Base-by-base conservation (phyloP, 1,284 basidiomycete genomes). In the Cryptococcus sp. region DNA sequence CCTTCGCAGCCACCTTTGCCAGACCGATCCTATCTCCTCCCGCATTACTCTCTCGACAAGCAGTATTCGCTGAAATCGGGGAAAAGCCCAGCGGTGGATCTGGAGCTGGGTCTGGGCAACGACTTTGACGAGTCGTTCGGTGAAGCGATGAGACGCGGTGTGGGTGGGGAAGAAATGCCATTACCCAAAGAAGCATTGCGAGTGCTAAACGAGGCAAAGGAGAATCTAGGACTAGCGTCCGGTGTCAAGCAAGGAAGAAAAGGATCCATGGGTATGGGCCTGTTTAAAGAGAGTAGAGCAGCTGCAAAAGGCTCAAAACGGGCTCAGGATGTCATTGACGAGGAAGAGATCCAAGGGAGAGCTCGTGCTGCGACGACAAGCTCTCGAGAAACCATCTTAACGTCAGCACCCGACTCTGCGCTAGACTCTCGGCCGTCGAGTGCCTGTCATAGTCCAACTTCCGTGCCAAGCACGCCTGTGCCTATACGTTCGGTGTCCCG, bases 211-310 rank as follows among this genome's bases (percentile, higher is more conserved):
- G 72, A 79, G 54, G 76, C 73, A 17, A 75, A 76, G 56, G 73
- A 72, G 50, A 69, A 67, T 58, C 54, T 72, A 46, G 66, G 68
- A 34, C 43, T 61, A 19, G 52, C 66, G 20, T 57, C 62, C n/a
- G 39, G 52, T 25, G 65, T 65, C 19, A 78, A 79, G 58, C 70
- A 73, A 25, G 78, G 76, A 7, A 62, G 78, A 41, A 79, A 79
- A 62, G 77, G 74, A 43, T 76, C 73, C 60, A 73, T 79, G 44
- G 78, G 77, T 3, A 75, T 79, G 73, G 78, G 78, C n/a, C 53
- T 79, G 48, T 79, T 79, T 68, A 75, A 72, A 56, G 77, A 79
- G 65, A 68, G 67, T 40, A 54, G 64, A 57, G 57, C 59, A 23
- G 48, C 62, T 39, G 26, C 8, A 51, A 55, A 38, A 61, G 45